Evolutionary conservation across 2,329 filamentous ascomycete species (phyloP), one percentile per base, ranked within the genome.

Genomic region (Curvularia sp.): DNA sequence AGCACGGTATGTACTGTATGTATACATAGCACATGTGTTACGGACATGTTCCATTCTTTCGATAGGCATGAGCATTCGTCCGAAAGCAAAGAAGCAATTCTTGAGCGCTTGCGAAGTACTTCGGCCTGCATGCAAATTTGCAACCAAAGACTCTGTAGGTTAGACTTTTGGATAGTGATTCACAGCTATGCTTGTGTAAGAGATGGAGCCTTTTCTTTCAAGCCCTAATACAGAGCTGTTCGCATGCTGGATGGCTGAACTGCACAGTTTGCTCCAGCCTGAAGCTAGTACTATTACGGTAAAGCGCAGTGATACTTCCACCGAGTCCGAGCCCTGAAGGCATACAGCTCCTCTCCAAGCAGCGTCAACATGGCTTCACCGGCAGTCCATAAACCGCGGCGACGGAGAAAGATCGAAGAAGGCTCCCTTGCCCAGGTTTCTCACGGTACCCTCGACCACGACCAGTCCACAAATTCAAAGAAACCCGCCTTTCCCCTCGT

Each of bases 401-500:
- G 77, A 63, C 78, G 79, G 67, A 75, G 78, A 60, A 79, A 76
- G 63, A 75, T 75, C 23, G 78, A 80, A 49, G 70, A 78, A 23
- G 72, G 74, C 38, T 74, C 71, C 28, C 73, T 76, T 59, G 76
- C 75, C 55, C 69, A 76, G 56, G 69, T 77, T 7, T 74, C 70
- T 65, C 76, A 82, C 69, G 80, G 79, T 34, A 80, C 80, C 3
- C 72, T 81, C 55, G 71, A 75, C 43, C 58, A 81, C 58, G 80
- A 83, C 60, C 58, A 76, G 5, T 75, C 75, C 42, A 79, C 81
- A 36, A 79, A 81, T 49, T 75, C 77, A 48, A 77, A 82, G 55
- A 78, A 77, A 41, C 94, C 94, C 30, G 87, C 91, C 3, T 98
- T 97, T 73, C 94, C 95, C 39, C 84, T 99, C 21, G 93, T 92